Evolutionary conservation across 768 basidiomycete species (phyloP).

Genomic region (Rhizopogon vinicolor): DNA sequence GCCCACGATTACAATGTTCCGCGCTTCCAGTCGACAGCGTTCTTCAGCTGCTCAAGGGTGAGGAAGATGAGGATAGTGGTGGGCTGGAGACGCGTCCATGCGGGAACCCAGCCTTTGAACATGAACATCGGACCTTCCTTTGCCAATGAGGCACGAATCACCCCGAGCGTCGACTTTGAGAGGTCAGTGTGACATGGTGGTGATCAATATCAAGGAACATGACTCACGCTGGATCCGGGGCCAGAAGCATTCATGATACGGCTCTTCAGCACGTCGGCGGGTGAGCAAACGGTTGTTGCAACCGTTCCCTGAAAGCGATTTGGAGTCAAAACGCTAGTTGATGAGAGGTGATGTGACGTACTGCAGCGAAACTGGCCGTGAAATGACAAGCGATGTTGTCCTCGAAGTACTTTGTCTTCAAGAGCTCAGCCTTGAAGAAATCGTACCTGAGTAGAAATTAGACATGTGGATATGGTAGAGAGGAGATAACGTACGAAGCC

Average conservation of each 20-base stretch:
- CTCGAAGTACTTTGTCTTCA: constrained; percentile 65
- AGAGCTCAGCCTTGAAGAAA: constrained; percentile 82
- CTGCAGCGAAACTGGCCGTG: constrained; percentile 82
- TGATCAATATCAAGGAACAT: background rate
- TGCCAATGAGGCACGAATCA: constrained; percentile 63
- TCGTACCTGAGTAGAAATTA: constrained; percentile 56
- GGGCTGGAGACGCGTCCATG: constrained; percentile 81
- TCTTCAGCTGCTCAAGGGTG: constrained; percentile 79
- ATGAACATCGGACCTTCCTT: constrained; percentile 84
- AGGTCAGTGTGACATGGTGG: background rate
- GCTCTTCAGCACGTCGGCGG: constrained; percentile 85
- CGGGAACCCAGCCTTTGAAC: constrained; percentile 91
- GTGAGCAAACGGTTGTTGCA: constrained; percentile 85
- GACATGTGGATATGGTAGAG: background rate
- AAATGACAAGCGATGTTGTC: constrained; percentile 86
- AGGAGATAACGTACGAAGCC: constrained; percentile 58
- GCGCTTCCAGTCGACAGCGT: constrained; percentile 58
- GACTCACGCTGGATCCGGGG: constrained; percentile 66
- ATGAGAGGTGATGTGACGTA: constrained; percentile 29
- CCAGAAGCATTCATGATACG: constrained; percentile 90
- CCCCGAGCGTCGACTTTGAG: constrained; percentile 60
- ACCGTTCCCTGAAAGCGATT: constrained; percentile 63
- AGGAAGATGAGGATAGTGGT: constrained; percentile 88
- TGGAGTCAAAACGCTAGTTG: background rate
- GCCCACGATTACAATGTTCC: constrained; percentile 13